Evolutionary conservation across 768 basidiomycete species (phyloP).

Genomic region (Lactarius vividus): DNA sequence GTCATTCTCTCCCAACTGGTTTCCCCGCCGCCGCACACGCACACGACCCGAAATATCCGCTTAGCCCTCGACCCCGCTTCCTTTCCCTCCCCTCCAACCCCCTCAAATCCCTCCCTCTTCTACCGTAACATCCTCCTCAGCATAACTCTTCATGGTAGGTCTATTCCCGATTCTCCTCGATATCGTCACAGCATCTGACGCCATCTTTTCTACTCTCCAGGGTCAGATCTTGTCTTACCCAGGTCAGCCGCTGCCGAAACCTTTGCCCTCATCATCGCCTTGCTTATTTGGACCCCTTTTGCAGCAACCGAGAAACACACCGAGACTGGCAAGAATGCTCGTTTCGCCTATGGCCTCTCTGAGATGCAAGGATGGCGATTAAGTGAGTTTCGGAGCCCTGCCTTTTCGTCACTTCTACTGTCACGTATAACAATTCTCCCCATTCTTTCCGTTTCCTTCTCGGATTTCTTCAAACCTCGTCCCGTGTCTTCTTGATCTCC

Average conservation of each 20-base stretch:
- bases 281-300: slow-evolving; percentile 10
- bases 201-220: slow-evolving; percentile 38
- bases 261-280: background rate
- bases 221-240: slow-evolving; percentile 86
- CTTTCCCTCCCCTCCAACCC: background rate
- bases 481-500: slow-evolving; percentile 18
- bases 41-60: slow-evolving; percentile 13
- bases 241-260: slow-evolving; percentile 43
- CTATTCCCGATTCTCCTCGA: background rate
- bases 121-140: background rate
- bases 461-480: slow-evolving; percentile 6
- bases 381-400: slow-evolving; percentile 55
- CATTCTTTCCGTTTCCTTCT: background rate
- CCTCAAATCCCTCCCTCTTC: background rate
- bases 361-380: slow-evolving; percentile 99
- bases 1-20: background rate
- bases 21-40: slow-evolving; percentile 17
- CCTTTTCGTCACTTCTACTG: background rate
- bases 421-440: background rate
- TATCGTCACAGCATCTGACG: slow-evolving; percentile 3
- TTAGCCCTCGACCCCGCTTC: slow-evolving; percentile 20
- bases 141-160: slow-evolving; percentile 15
- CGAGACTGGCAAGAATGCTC: slow-evolving; percentile 65
- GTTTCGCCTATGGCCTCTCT: slow-evolving; percentile 71
- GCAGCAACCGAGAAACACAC: slow-evolving; percentile 82